Percentiles rank a stretch among this genome's conserved stretches.
Conservation (phyloP, 129 eudicot genomes). For the Tagetes patula region DNA sequence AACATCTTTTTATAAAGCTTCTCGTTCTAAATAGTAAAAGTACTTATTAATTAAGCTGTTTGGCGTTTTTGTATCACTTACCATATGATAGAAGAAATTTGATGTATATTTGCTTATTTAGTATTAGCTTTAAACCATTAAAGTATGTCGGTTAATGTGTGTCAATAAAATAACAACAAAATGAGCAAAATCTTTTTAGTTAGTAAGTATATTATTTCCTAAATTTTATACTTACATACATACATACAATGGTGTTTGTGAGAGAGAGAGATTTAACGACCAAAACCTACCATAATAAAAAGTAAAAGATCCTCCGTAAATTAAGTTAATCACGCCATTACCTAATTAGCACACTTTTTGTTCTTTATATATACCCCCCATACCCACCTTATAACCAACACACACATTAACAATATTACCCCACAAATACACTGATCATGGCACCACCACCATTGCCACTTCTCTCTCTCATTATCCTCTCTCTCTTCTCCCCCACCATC, state of each 20-base stretch:
- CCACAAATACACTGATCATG: neutral
- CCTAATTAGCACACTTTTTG: constrained; percentile 21
- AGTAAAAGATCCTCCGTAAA: constrained; percentile 13
- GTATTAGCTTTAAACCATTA: too few species aligned
- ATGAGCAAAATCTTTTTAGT: neutral
- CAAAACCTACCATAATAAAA: constrained; percentile 44
- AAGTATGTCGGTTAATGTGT: too few species aligned
- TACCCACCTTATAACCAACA: neutral
- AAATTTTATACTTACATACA: neutral
- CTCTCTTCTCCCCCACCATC: constrained; percentile 29
- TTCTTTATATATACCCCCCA: constrained; percentile 26
- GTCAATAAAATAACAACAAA: neutral
- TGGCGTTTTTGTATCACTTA: too few species aligned
- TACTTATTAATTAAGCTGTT: too few species aligned
- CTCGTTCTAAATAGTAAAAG: too few species aligned
- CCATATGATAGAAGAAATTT: too few species aligned
- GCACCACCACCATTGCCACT: neutral
- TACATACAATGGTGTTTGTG: neutral
- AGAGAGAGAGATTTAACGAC: constrained; percentile 19
- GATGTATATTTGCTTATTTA: too few species aligned
- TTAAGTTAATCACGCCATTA: constrained; percentile 47
- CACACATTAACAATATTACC: neutral
- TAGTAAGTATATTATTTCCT: neutral
- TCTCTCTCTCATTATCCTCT: constrained; percentile 28
- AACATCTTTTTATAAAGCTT: too few species aligned